Evolutionary conservation across 768 basidiomycete genomes (phyloP), one percentile per base, ranked within the genome.

Genomic region (Pleurotus platypus): DNA sequence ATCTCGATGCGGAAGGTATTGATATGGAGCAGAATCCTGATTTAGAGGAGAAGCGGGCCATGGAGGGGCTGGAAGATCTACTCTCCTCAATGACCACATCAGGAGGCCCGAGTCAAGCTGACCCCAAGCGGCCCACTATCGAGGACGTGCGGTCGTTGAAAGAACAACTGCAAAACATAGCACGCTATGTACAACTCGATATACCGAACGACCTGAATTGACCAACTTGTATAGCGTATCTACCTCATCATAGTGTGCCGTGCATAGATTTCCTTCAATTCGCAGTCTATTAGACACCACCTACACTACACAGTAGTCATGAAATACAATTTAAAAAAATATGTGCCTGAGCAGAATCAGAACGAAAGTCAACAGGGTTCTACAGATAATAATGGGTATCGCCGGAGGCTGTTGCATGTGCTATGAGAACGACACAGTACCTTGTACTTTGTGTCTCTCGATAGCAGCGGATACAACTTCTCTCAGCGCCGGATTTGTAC

Each of bases 1-100:
- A 90, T 64, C 68, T 86, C 9, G 78, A 78, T 47, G 58, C 64
- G n/a, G 76, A 75, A 59, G 69, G 66, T 18, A 62, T 69, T 5
- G 71, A 64, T 18, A 63, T 74, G 59, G 72, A 72, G 16, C 66
- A 70, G 18, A 70, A 69, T 53, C 77, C 81, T 49, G 78, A 79
- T 57, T 57, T 81, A 40, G 66, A 69, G 53, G 76, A 76, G 39
- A 83, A 76, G 61, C 69, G 72, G 53, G 72, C 78, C 55, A 72
- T 86, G 69, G 85, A 86, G 62, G 69, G 68, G 0, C 61, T 85
- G 42, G 83, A 85, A 63, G 83, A 85, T 64, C 75, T 83, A 77
- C 66, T 87, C 56, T 72, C 72, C 2, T 67, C 70, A 20, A 65
- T 86, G 60, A 69, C 70, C 3, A 63, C 76, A 39, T 53, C 37